Base-by-base conservation (phyloP, 192 early-diverging fungal species). In the Backusella australiensis region DNA sequence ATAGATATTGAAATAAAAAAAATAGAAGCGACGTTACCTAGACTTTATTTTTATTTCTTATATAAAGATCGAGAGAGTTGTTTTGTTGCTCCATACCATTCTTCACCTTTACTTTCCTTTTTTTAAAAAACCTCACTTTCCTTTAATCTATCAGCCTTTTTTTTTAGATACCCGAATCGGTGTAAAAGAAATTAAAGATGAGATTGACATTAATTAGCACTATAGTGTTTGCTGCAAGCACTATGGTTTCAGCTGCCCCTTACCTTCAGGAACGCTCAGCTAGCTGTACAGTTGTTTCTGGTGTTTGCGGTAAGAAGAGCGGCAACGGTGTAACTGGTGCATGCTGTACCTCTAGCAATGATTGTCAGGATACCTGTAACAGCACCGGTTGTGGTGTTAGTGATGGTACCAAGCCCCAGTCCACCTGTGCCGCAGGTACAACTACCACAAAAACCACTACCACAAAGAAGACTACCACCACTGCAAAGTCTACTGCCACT, bases 171-270 rank as follows among this genome's bases (percentile, higher is more conserved):
- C 23, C 53, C 53, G 23, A 59, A 21, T 26, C 2, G 53, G n/a
- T 59, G 21, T 29, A 63, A 63, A 63, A 63, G 9, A 63, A 63
- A 63, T 9, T 63, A 26, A 63, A 63, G 26, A 63, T 63, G 56
- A 63, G 56, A 63, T 63, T 63, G 56, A 63, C 56, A 23, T 29
- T 63, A 63, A 63, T 63, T 63, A 63, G 56, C 12, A 63, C 56
- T 29, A 63, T 63, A 29, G 56, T 63, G 56, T 23, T 63, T 63
- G 56, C 56, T 11, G 56, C 56, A 63, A 63, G 56, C 26, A 63
- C 56, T 12, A 26, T 63, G 56, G 56, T 63, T 63, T 63, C 56
- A 23, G 56, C 56, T 29, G 56, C 56, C 12, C 56, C 56, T 26
- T 63, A 63, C 26, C 56, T 63, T 26, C 56, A 63, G 5, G 56